Evolutionary conservation across 441 rosid species (phyloP), one percentile per base, ranked within the genome.

Genomic region (Erysimum cheiri): DNA sequence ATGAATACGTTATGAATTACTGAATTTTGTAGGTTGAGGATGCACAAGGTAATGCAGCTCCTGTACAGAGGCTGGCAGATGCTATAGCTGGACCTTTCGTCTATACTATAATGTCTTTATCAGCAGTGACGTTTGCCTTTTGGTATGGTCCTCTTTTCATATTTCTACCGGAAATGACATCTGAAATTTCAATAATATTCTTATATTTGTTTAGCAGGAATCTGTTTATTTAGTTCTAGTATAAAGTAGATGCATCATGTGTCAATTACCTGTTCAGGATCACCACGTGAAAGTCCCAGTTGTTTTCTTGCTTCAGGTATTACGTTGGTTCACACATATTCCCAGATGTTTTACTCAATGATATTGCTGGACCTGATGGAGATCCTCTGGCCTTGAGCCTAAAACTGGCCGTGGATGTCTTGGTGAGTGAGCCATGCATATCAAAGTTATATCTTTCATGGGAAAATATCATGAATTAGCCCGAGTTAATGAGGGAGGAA

Each of bases 21-120:
- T 57, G 15, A 64, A 73, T 19, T 65, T 82, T 46, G 72, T 78
- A 90, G 99, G 96, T 92, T 78, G 96, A 95, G 85, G 96, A 90
- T 73, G 98, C 99, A 67, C 96, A 95, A 82, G 96, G 97, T 46
- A 85, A 76, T 80, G 98, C 91, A 80, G 97, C 98, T 41, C 97
- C 98, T 68, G 85, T 92, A 67, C 98, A 94, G 78, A 82, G 97
- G 79, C 88, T 95, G 72, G 99, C 96, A 72, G 99, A 92, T 77
- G 84, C 90, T 12, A 88, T 95, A 76, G 97, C 99, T 58, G 98
- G 99, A 60, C 99, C 98, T 19, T 95, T 95, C 80, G 96, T 95
- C 19, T 95, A 85, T 72, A 84, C 88, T 56, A 77, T 92, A 71
- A 90, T 90, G 93, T 80, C 89, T 72, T 77, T 92, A 40, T 92